Conservation (phyloP, 1,284 basidiomycete species). For the Rhodotorula sp. region DNA sequence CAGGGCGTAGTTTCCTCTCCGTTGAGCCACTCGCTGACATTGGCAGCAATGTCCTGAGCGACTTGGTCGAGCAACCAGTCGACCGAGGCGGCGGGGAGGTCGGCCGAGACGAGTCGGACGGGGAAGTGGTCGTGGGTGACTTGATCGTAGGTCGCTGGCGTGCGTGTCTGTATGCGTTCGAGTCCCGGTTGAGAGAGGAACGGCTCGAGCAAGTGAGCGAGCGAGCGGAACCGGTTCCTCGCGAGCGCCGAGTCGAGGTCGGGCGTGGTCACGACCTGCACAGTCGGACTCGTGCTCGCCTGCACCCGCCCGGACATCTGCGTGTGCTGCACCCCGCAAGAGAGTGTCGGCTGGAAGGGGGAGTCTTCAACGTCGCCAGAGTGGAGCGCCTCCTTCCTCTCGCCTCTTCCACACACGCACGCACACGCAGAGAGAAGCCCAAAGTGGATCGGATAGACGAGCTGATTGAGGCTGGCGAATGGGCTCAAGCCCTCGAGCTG, state of each 20-base stretch:
- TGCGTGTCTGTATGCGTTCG: constrained; percentile 24
- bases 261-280: constrained; percentile 25
- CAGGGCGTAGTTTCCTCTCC: constrained; percentile 16
- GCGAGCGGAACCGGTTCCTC: constrained; percentile 6
- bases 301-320: too few relatives aligned
- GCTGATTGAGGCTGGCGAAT: constrained; percentile 15
- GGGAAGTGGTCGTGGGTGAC: constrained; percentile 3
- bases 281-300: constrained; percentile 7
- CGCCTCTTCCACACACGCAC: not conserved
- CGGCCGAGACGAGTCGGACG: constrained; percentile 13
- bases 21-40: constrained; percentile 2
- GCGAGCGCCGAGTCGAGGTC: constrained; percentile 15
- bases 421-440: not conserved
- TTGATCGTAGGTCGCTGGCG: constrained; percentile 10
- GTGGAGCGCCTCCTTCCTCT: not conserved
- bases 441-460: constrained; percentile 18
- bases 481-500: constrained; percentile 13
- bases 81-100: not conserved
- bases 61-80: constrained; percentile 40
- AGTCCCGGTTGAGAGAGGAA: constrained; percentile 9
- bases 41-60: constrained; percentile 3
- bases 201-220: constrained; percentile 19
- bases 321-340: too few relatives aligned
- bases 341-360: too few relatives aligned
- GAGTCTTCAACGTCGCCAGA: not conserved